A percentile compares a stretch with the other conserved stretches of the same genome.
Conservation (phyloP, 75 land plant species). For the Selaginella moellendorffii region DNA sequence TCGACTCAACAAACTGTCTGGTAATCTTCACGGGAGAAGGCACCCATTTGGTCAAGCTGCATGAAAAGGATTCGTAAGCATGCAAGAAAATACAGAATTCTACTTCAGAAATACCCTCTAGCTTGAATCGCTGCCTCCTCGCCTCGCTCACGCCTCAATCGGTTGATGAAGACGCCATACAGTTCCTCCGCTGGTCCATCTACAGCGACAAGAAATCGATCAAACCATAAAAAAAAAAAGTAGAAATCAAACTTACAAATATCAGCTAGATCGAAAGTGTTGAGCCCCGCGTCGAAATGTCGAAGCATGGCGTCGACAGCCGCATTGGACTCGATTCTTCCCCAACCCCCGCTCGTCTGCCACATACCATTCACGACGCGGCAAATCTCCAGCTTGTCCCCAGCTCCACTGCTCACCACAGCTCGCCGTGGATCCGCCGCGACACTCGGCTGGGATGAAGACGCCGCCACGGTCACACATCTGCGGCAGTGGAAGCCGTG, state of each 20-base stretch:
- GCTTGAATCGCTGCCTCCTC: constrained; percentile 51
- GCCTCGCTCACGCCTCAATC: constrained; percentile 77
- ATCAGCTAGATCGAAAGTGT: constrained; percentile 83
- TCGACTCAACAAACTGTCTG: constrained; percentile 52
- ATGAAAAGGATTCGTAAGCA: not conserved
- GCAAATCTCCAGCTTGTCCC: constrained; percentile 52
- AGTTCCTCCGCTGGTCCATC: constrained; percentile 99
- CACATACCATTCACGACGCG: constrained; percentile 78
- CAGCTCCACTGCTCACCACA: not conserved
- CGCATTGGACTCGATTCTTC: constrained; percentile 40
- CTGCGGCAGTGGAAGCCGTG: not conserved
- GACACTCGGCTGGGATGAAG: not conserved
- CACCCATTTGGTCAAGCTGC: constrained; percentile 96
- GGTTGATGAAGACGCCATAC: constrained; percentile 82
- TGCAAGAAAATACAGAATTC: not conserved
- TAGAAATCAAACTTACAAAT: constrained; percentile 37
- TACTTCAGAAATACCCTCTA: constrained; percentile 42
- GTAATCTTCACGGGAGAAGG: constrained; percentile 99
- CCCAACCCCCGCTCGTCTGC: constrained; percentile 94
- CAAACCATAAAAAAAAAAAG: not conserved
- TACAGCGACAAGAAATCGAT: constrained; percentile 14
- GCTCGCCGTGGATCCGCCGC: not conserved
- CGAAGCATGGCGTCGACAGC: constrained; percentile 74
- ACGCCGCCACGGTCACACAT: too few relatives aligned
- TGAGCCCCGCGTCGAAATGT: constrained; percentile 56